Conservation (phyloP, 2,329 filamentous ascomycete genomes). For the Coniochaeta sp. region DNA sequence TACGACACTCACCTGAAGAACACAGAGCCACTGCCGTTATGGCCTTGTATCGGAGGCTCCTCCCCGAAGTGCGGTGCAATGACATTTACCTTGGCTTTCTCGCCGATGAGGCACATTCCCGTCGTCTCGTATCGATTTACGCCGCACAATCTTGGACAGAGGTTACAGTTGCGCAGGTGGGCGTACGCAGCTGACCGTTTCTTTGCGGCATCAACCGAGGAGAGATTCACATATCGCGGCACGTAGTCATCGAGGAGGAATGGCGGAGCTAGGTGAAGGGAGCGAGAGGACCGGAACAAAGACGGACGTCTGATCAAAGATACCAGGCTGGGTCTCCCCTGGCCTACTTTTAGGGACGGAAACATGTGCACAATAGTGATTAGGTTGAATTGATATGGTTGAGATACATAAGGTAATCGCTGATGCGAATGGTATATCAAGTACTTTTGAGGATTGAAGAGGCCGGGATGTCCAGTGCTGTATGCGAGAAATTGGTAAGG, state of each 20-base stretch:
- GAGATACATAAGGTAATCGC: neutral
- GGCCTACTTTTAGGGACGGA: neutral
- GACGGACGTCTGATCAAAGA: neutral
- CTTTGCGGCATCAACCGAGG: conserved; percentile 59
- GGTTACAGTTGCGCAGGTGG: conserved; percentile 71
- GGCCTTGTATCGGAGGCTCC: conserved; percentile 77
- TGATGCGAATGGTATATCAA: too few relatives aligned
- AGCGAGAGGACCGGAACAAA: neutral
- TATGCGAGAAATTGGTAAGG: too few relatives aligned
- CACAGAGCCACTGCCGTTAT: conserved; percentile 71
- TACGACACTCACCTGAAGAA: conserved; percentile 66
- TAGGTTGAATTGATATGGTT: neutral
- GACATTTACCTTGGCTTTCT: conserved; percentile 71
- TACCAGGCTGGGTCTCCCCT: neutral
- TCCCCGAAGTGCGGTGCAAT: conserved; percentile 84
- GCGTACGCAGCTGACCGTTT: conserved; percentile 69
- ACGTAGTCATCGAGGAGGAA: conserved; percentile 71
- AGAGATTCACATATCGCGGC: conserved; percentile 64
- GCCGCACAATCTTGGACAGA: conserved; percentile 70
- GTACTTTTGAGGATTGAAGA: too few relatives aligned
- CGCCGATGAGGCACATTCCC: conserved; percentile 71
- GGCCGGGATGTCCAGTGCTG: too few relatives aligned
- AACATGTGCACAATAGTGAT: neutral
- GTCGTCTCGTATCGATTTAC: conserved; percentile 77
- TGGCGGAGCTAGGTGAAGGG: conserved; percentile 48